Percentiles rank a stretch among this genome's conserved stretches.
Conservation (phyloP, 495 filamentous ascomycete species). For the Eremomyces bilateralis region DNA sequence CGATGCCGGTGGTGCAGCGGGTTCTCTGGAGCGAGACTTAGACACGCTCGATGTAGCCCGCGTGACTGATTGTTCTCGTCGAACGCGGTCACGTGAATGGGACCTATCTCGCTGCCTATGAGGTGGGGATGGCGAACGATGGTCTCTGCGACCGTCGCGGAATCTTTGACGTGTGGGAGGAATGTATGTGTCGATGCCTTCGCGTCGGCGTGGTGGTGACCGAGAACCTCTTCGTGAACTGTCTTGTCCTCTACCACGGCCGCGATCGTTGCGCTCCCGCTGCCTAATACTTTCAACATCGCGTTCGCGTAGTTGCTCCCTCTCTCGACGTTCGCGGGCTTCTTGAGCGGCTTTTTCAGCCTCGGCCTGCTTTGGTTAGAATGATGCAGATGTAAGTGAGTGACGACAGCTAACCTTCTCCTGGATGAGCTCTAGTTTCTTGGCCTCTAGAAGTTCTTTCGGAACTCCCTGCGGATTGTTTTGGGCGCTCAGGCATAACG, state of each 20-base stretch:
- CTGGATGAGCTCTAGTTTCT: constrained; percentile 82
- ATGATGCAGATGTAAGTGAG: too few relatives aligned
- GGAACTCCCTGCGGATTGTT: constrained; percentile 74
- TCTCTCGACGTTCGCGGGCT: constrained; percentile 43
- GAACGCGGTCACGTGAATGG: too few relatives aligned
- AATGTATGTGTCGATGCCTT: constrained; percentile 36
- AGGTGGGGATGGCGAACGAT: constrained; percentile 5
- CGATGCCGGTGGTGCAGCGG: neutral
- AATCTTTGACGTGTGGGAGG: constrained; percentile 20
- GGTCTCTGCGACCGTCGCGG: constrained; percentile 4
- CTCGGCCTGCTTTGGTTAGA: too few relatives aligned
- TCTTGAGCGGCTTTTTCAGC: constrained; percentile 66
- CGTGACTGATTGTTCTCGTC: too few relatives aligned
- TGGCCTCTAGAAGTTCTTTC: constrained; percentile 82
- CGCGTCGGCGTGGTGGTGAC: constrained; percentile 38
- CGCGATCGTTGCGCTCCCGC: constrained; percentile 50
- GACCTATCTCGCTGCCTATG: too few relatives aligned
- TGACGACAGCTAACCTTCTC: too few relatives aligned
- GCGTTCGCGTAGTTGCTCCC: constrained; percentile 33
- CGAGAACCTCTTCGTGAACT: constrained; percentile 24
- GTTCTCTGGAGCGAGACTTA: constrained; percentile 2
- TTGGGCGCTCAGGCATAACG: constrained; percentile 73
- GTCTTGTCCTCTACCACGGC: constrained; percentile 29
- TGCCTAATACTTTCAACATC: constrained; percentile 45
- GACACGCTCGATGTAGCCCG: constrained; percentile 8